These are phyloP conservation scores for Xanthoconium purpureum DNA, from an alignment of 768 basidiomycete genomes.

Conservation along the genomic window DNA sequence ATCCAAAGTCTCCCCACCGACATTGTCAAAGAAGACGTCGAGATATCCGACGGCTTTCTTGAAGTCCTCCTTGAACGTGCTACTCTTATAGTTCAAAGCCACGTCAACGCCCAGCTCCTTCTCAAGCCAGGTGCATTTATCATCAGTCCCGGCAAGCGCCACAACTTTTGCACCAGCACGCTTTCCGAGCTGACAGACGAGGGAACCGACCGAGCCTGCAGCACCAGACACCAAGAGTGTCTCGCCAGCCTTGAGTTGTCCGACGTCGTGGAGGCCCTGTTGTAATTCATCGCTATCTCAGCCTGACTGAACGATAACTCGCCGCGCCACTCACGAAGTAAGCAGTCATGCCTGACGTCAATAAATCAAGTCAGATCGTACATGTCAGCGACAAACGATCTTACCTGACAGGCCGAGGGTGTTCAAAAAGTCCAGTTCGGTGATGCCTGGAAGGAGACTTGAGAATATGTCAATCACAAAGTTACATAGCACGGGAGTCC, in stretches of 20 bases:
- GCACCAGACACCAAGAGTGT: conserved; percentile 86
- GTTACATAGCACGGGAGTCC: background rate
- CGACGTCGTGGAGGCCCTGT: conserved; percentile 81
- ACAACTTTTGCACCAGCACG: conserved; percentile 76
- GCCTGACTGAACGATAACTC: background rate
- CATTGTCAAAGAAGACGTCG: conserved; percentile 87
- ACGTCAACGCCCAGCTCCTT: conserved; percentile 79
- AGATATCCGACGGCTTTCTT: conserved; percentile 66
- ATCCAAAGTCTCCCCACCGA: conserved; percentile 79
- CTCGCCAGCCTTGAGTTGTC: conserved; percentile 78
- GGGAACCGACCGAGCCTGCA: conserved; percentile 84
- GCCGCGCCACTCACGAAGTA: conserved; percentile 63
- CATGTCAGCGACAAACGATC: conserved; percentile 10
- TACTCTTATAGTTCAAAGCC: conserved; percentile 85
- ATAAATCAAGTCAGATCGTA: background rate
- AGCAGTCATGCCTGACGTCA: conserved; percentile 70
- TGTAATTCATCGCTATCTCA: conserved; percentile 1
- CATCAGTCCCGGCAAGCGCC: conserved; percentile 79
- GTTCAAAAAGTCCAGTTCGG: conserved; percentile 76
- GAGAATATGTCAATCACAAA: background rate
- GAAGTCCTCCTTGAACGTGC: conserved; percentile 68
- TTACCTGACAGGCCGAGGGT: conserved; percentile 72
- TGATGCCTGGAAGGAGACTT: conserved; percentile 58
- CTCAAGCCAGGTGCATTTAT: conserved; percentile 86
- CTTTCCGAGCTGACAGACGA: conserved; percentile 84